Conservation (phyloP, 352 stramenopile genomes). For the Phytopythium boreale region DNA sequence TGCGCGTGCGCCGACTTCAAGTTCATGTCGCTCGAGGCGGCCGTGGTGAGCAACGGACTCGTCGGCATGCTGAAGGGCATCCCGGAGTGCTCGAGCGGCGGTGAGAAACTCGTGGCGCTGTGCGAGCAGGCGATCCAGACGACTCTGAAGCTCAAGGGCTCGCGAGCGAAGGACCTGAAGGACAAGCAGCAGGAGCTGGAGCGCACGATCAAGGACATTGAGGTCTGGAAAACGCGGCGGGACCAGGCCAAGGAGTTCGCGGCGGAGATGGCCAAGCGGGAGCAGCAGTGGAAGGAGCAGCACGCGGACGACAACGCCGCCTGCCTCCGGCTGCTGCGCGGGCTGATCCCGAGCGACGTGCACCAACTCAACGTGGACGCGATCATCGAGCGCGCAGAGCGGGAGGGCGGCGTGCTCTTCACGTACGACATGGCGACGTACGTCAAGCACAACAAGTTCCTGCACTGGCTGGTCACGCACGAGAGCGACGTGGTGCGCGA, state of each 20-base stretch:
- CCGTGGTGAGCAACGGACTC: conserved; percentile 18
- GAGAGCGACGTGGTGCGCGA: conserved; percentile 59
- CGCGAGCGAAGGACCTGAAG: conserved; percentile 44
- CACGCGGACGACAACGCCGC: conserved; percentile 36
- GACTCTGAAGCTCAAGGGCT: conserved; percentile 43
- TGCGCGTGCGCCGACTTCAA: conserved; percentile 25
- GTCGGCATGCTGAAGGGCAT: conserved; percentile 29
- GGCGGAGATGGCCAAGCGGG: conserved; percentile 46
- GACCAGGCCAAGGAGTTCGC: conserved; percentile 59
- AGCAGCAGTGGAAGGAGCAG: conserved; percentile 38
- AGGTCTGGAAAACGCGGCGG: conserved; percentile 61
- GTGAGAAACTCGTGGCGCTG: conserved; percentile 37
- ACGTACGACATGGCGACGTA: conserved; percentile 74
- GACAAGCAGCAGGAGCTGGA: conserved; percentile 54
- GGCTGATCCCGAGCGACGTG: conserved; percentile 52
- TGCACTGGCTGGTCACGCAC: conserved; percentile 80
- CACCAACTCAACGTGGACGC: conserved; percentile 51
- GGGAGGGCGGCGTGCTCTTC: conserved; percentile 39
- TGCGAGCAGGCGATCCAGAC: conserved; percentile 45
- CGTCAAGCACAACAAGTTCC: conserved; percentile 73
- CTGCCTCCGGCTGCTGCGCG: conserved; percentile 40
- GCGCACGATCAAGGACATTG: conserved; percentile 48
- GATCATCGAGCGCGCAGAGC: conserved; percentile 39
- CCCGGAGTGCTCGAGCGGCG: conserved; percentile 43
- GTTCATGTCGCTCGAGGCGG: conserved; percentile 28